Evolutionary conservation across 1,284 basidiomycete genomes (phyloP), one percentile per base, ranked within the genome.

Genomic region (Thelephora terrestris): DNA sequence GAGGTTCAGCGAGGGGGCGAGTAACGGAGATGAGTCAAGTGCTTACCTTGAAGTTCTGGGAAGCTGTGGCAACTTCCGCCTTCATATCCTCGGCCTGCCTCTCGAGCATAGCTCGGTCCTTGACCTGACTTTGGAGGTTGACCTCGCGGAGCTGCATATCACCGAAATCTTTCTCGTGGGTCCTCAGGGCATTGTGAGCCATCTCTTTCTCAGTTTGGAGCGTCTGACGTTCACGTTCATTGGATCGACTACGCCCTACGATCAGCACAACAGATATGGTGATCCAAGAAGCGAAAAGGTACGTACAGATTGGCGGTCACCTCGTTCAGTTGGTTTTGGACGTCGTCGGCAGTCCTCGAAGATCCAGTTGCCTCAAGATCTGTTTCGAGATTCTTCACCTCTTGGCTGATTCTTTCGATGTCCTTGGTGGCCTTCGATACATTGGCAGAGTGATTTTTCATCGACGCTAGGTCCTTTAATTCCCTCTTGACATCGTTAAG

Each of bases 311-410:
- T 71, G 17, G 64, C 65, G 1, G 74, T 70, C 29, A 92, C 58
- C 4, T 66, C 65, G 47, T 85, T 78, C 6, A 94, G 69, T 57
- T 93, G 83, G 21, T 61, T 66, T 61, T 95, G 87, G 2, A 96
- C 82, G 46, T 93, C 91, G 44, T 91, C 88, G 1, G 79, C 76
- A 0, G 91, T 92, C 64, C 83, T 89, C 5, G 78, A 76, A 12
- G 83, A 85, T 2, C 91, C 92, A 1, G 79, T 80, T 4, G 74
- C 68, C 20, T 75, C 68, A 10, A 97, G 71, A 36, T 85, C 80
- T 32, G 69, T 69, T 63, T 95, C 88, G 35, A 91, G 68, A 40
- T 70, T 66, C n/a, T 64, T 53, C 35, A 87, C 76, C 42, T 91
- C 87, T 35, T 73, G 65, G 48, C 74, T 71, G 21, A 92, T 71